These are phyloP conservation scores for Boletus subparvulus DNA, from an alignment of 768 basidiomycete genomes.

Conservation along the genomic window DNA sequence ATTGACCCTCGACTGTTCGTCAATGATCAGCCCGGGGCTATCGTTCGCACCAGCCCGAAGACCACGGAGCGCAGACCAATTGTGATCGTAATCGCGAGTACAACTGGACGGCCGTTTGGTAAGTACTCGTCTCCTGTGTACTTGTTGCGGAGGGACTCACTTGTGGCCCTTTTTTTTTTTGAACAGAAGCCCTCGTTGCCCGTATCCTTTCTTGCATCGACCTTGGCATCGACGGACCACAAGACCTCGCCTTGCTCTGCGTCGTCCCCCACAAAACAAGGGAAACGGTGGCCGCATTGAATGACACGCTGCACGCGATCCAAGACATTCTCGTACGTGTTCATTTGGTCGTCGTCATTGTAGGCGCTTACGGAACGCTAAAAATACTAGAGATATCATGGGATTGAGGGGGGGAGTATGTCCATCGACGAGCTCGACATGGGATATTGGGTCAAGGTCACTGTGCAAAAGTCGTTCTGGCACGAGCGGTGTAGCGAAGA, in stretches of 20 bases:
- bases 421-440: constrained; percentile 12
- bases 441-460: constrained; percentile 18
- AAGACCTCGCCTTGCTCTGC: constrained; percentile 15
- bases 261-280: constrained; percentile 2
- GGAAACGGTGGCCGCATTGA: not conserved
- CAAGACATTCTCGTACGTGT: constrained; percentile 12
- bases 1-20: not conserved
- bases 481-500: not conserved
- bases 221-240: not conserved
- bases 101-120: constrained; percentile 13
- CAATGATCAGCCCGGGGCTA: not conserved
- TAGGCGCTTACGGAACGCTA: not conserved
- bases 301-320: not conserved
- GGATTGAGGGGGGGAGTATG: not conserved
- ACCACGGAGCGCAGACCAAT: not conserved
- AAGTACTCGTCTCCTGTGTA: not conserved
- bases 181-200: constrained; percentile 7
- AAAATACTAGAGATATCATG: not conserved
- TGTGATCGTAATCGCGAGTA: constrained; percentile 4
- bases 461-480: not conserved
- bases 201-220: constrained; percentile 13
- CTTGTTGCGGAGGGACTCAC: not conserved
- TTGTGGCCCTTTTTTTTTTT: not conserved
- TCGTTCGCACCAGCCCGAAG: constrained; percentile 3
- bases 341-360: not conserved